Evolutionary conservation across 2,329 filamentous ascomycete species (phyloP).

Genomic region (Emmonsiellopsis sp.): DNA sequence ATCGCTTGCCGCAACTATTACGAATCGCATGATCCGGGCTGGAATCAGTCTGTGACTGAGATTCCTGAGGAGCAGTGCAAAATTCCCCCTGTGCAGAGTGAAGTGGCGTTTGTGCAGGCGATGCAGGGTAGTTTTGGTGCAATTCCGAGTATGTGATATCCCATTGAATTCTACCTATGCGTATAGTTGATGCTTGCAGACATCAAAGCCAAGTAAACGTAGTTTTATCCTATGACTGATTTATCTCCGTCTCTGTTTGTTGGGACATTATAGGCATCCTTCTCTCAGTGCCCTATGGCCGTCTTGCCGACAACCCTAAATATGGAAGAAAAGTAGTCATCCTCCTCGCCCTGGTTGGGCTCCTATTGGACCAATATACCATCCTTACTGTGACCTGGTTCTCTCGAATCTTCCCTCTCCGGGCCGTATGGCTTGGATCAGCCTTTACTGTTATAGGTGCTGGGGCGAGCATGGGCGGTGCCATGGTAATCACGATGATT

Average conservation of each 20-base stretch:
- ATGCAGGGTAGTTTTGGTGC: conserved; percentile 42
- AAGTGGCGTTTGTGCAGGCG: conserved; percentile 41
- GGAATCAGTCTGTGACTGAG: conserved; percentile 31
- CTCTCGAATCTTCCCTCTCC: conserved; percentile 33
- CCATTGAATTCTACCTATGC: not conserved
- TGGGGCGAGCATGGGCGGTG: conserved; percentile 37
- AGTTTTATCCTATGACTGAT: not conserved
- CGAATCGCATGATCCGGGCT: conserved; percentile 29
- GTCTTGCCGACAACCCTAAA: conserved; percentile 35
- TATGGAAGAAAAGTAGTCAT: conserved; percentile 39
- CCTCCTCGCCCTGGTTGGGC: conserved; percentile 32
- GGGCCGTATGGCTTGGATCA: conserved; percentile 40
- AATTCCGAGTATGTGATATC: conserved; percentile 23
- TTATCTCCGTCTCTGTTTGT: not conserved
- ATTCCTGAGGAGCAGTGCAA: conserved; percentile 43
- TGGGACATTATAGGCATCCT: conserved; percentile 31
- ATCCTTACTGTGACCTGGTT: conserved; percentile 28
- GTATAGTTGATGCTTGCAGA: not conserved
- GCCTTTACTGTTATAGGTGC: conserved; percentile 38
- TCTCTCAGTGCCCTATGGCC: conserved; percentile 40
- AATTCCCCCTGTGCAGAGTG: conserved; percentile 38
- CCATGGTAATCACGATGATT: conserved; percentile 42
- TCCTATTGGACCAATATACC: conserved; percentile 26
- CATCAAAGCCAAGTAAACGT: not conserved
- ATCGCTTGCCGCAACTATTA: conserved; percentile 41